Base-by-base conservation (phyloP, 441 rosid species). In the Mallotus japonicus region DNA sequence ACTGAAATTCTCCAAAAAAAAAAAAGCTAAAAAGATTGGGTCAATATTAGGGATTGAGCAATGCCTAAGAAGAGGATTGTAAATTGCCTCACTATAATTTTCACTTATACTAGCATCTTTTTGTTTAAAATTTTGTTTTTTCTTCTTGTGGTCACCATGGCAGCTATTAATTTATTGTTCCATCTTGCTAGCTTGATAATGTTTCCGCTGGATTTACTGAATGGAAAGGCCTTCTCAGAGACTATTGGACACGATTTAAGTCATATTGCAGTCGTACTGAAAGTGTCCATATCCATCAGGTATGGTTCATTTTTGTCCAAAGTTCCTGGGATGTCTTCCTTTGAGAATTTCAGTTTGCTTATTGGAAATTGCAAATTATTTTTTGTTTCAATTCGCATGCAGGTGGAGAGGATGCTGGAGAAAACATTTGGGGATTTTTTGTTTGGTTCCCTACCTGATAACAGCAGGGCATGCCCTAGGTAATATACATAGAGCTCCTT, bases 351-450 rank as follows among this genome's bases (percentile, higher is more conserved):
- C 63, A 56, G 15, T 73, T 56, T 72, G 24, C 62, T 51, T 11
- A 34, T 56, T 9, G 51, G 57, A 79, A 73, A 72, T 71, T 69
- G 54, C 4, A 69, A 42, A 46, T 22, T 64, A 61, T 47, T 19
- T 51, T 65, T 73, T 12, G 34, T 65, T 65, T 57, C 42, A 74
- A 79, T 47, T 72, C 77, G 55, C 69, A 69, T 77, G 20, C 87
- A 96, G 99, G 98, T 96, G 84, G 99, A 96, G 85, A 92, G 89
- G 84, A 89, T 96, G 97, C 75, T 96, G 82, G 99, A 90, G 87
- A 93, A 85, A 79, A 88, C 78, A 81, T 93, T 88, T 78, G 92
- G 84, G 32, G 83, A 86, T 74, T 82, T 84, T 84, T 83, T 96
- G 86, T 96, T 96, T 83, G 85, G 95, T 83, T 88, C 90, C 78